These are phyloP conservation scores for Boletus bicolor DNA, from an alignment of 768 basidiomycete genomes.

Conservation along the genomic window DNA sequence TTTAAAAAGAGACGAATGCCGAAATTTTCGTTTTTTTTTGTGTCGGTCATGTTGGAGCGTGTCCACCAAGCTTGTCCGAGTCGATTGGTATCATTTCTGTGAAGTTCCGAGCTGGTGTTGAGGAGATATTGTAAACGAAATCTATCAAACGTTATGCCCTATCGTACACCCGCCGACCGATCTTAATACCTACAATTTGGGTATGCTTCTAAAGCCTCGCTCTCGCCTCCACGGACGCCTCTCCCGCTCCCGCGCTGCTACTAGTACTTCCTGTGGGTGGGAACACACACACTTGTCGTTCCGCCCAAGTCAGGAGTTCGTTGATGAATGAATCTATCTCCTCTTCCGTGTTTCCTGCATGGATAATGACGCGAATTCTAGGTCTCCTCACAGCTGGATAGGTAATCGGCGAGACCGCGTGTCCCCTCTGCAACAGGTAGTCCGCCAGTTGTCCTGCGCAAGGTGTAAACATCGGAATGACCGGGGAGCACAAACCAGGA, in stretches of 20 bases:
- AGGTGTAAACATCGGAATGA: conserved; percentile 21
- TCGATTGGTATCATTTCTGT: too few relatives aligned
- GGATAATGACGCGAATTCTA: conserved; percentile 17
- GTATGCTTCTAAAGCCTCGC: conserved; percentile 14
- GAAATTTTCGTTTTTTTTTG: too few relatives aligned
- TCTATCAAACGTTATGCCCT: background rate
- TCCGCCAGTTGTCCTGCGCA: conserved; percentile 8
- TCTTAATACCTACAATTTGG: background rate
- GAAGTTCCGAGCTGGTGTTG: too few relatives aligned
- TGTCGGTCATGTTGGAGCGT: too few relatives aligned
- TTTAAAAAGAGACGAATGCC: too few relatives aligned
- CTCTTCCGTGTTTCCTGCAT: conserved; percentile 17
- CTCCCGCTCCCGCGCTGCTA: background rate
- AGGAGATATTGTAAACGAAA: background rate
- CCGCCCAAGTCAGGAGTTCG: conserved; percentile 12
- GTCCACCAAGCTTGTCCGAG: too few relatives aligned
- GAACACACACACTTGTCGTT: background rate
- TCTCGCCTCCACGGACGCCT: background rate
- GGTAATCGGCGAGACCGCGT: conserved; percentile 10
- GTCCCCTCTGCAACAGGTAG: conserved; percentile 15
- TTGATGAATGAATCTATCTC: conserved; percentile 12
- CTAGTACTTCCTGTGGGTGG: background rate
- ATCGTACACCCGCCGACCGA: background rate
- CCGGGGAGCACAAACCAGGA: conserved; percentile 11
- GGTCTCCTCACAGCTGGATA: conserved; percentile 16